Percentiles rank a stretch among this genome's conserved stretches.
These are phyloP conservation scores for Hypoxylon cercidicola DNA, from an alignment of 495 filamentous ascomycete genomes.

Conservation along the genomic window DNA sequence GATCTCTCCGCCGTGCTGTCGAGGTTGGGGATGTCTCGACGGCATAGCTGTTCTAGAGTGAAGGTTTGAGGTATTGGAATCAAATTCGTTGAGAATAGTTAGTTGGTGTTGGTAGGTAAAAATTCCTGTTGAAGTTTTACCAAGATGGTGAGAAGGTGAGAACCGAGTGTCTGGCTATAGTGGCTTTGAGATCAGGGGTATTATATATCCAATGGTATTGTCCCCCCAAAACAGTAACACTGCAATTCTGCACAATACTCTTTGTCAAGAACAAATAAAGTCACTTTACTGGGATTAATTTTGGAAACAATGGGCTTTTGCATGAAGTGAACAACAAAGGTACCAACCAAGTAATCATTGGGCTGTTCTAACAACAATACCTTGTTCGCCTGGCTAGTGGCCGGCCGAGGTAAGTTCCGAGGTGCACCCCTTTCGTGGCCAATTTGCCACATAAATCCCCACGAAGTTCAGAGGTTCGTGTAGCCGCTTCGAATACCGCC, in stretches of 20 bases:
- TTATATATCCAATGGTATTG: too few species aligned
- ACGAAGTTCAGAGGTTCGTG: conserved; percentile 16
- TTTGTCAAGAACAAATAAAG: background rate
- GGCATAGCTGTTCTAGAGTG: conserved; percentile 15
- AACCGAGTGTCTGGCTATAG: too few species aligned
- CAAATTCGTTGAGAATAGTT: background rate
- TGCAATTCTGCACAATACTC: background rate
- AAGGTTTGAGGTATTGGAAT: background rate
- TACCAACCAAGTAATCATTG: background rate
- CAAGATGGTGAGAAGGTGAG: background rate
- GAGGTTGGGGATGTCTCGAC: conserved; percentile 18
- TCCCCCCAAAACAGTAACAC: background rate
- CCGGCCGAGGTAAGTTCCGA: background rate
- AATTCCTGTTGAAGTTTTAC: background rate
- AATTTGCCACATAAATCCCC: too few species aligned
- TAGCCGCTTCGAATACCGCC: conserved; percentile 28
- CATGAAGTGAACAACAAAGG: background rate
- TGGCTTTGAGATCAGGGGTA: too few species aligned
- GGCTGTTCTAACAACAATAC: conserved; percentile 12
- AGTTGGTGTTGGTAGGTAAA: background rate
- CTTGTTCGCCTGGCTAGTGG: conserved; percentile 15
- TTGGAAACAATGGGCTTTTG: background rate
- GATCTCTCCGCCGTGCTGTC: background rate
- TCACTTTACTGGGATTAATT: background rate
- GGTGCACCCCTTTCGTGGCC: too few species aligned